Evolutionary conservation across 768 basidiomycete species (phyloP).

Genomic region (Suillus americanus): DNA sequence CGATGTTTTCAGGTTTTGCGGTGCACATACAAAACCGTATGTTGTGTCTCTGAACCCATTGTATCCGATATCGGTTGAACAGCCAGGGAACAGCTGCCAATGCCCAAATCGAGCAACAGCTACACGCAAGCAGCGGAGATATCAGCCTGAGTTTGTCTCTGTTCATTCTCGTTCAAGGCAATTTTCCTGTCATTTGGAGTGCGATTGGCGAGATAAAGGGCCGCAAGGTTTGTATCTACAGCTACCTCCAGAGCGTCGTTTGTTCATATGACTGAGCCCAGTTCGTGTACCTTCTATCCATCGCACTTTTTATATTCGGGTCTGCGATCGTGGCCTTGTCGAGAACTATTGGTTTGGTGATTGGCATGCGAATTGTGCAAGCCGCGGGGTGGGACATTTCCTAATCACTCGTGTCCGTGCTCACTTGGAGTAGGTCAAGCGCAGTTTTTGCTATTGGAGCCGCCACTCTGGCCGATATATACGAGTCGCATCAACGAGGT

Average conservation of each 20-base stretch:
- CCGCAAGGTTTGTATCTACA: conserved; percentile 49
- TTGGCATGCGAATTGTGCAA: conserved; percentile 69
- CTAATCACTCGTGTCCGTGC: too few species aligned
- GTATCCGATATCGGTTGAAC: too few species aligned
- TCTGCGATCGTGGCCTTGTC: conserved; percentile 49
- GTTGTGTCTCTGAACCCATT: too few species aligned
- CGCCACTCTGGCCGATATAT: neutral
- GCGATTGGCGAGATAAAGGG: conserved; percentile 41
- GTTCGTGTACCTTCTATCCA: conserved; percentile 56
- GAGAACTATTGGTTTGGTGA: conserved; percentile 53
- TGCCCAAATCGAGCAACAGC: conserved; percentile 20
- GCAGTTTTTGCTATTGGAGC: neutral
- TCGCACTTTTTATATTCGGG: conserved; percentile 40
- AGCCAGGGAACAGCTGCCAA: conserved; percentile 56
- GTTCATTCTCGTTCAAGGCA: conserved; percentile 72
- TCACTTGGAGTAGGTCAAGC: too few species aligned
- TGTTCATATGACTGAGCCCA: conserved; percentile 15
- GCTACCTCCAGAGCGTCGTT: neutral
- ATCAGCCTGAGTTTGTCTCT: conserved; percentile 70
- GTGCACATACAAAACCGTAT: too few species aligned
- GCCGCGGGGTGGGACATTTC: conserved; percentile 49
- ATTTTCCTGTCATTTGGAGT: conserved; percentile 37
- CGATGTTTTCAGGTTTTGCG: too few species aligned
- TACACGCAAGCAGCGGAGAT: conserved; percentile 58
- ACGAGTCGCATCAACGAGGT: neutral